Evolutionary conservation across 352 stramenopile genomes (phyloP).

Genomic region (Globisporangium spinosum): DNA sequence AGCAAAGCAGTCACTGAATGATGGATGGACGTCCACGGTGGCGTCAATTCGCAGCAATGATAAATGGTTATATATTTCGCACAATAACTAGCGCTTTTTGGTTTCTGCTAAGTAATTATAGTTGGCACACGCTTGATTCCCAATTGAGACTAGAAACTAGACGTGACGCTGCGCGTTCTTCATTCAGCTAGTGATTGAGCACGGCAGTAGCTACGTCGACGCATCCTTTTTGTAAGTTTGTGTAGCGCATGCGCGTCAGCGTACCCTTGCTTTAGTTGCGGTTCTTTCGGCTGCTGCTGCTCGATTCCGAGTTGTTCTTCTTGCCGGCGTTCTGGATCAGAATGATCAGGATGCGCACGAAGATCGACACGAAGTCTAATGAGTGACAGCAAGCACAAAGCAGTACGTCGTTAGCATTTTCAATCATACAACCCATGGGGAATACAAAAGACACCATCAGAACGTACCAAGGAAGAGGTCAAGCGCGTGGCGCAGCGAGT

Average conservation of each 20-base stretch:
- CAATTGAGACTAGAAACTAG: not conserved
- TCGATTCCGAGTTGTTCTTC: constrained; percentile 30
- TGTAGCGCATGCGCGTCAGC: not conserved
- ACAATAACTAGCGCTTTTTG: not conserved
- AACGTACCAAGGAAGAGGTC: constrained; percentile 82
- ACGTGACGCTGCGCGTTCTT: not conserved
- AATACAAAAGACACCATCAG: not conserved
- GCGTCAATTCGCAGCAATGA: not conserved
- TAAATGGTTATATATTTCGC: not conserved
- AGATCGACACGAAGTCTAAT: constrained; percentile 84
- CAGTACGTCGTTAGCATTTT: not conserved
- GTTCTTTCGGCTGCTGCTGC: constrained; percentile 29
- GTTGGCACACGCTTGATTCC: not conserved
- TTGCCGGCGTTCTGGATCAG: constrained; percentile 69
- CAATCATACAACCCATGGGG: not conserved
- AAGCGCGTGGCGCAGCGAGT: constrained; percentile 79
- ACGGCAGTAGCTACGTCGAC: not conserved
- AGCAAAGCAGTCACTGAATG: not conserved
- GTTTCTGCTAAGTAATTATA: not conserved
- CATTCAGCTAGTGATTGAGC: not conserved
- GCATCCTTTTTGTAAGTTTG: not conserved
- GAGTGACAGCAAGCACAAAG: constrained; percentile 5
- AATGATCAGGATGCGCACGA: constrained; percentile 84
- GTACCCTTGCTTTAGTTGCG: constrained; percentile 24
- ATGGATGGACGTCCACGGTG: not conserved